These are phyloP conservation scores for Coemansia sp. DNA, from an alignment of 192 early-diverging fungal genomes.

Conservation along the genomic window DNA sequence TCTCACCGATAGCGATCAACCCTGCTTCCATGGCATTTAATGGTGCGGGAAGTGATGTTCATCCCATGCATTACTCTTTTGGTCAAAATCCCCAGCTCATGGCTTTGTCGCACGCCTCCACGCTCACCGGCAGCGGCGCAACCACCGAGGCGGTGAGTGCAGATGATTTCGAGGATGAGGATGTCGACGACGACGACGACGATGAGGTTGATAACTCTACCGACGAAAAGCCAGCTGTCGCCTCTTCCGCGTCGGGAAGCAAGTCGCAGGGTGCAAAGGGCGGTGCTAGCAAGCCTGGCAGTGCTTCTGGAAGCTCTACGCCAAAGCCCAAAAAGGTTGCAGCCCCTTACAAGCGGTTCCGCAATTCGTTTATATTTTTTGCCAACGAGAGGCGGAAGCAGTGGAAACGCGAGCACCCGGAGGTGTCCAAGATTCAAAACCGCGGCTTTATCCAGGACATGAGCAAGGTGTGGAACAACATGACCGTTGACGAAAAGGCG, in stretches of 20 bases:
- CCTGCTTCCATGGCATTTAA: slow-evolving; percentile 10
- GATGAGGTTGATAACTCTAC: slow-evolving; percentile 16
- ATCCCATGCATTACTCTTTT: slow-evolving; percentile 8
- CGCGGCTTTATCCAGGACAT: slow-evolving; percentile 51
- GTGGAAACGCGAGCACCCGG: slow-evolving; percentile 30
- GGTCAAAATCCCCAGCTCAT: neutral
- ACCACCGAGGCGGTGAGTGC: slow-evolving; percentile 5
- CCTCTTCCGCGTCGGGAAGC: slow-evolving; percentile 1
- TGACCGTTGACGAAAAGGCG: slow-evolving; percentile 35
- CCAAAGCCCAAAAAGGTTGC: slow-evolving; percentile 15
- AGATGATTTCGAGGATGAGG: slow-evolving; percentile 14
- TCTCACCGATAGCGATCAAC: slow-evolving; percentile 22
- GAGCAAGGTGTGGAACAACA: slow-evolving; percentile 48
- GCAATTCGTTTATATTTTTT: slow-evolving; percentile 57
- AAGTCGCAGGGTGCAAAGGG: neutral
- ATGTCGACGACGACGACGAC: slow-evolving; percentile 22
- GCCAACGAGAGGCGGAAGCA: slow-evolving; percentile 49
- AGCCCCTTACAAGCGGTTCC: slow-evolving; percentile 48
- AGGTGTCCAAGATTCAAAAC: slow-evolving; percentile 45
- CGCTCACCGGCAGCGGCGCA: slow-evolving; percentile 1
- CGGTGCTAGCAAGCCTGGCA: slow-evolving; percentile 4
- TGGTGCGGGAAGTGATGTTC: neutral
- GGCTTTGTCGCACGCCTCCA: neutral
- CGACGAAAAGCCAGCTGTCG: neutral
- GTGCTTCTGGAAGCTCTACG: slow-evolving; percentile 7